phyloP scores from a whole-genome alignment of 2,329 filamentous ascomycete genomes.

The Colletotrichum sp. region DNA sequence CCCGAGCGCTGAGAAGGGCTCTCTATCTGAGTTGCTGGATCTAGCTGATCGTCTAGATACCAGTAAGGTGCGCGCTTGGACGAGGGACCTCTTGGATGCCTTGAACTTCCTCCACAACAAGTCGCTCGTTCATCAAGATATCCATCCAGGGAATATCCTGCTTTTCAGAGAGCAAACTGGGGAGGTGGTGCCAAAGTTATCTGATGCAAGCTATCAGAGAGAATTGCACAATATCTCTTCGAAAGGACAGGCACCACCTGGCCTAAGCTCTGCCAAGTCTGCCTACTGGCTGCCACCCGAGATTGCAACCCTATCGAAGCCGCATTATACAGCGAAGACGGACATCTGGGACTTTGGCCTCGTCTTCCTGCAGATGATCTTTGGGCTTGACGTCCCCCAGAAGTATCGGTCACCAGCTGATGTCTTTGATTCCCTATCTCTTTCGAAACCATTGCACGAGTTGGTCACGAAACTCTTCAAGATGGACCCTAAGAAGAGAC shows the following conservation, averaged over 20 bases:
- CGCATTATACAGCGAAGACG: conserved; percentile 75
- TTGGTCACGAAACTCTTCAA: conserved; percentile 86
- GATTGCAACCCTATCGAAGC: conserved; percentile 65
- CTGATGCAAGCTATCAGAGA: conserved; percentile 75
- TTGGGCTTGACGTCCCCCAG: conserved; percentile 78
- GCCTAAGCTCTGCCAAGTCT: conserved; percentile 69
- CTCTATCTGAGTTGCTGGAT: conserved; percentile 81
- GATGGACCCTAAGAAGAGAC: conserved; percentile 80
- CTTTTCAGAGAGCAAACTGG: conserved; percentile 73
- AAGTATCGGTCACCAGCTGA: conserved; percentile 81
- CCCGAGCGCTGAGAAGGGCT: conserved; percentile 81
- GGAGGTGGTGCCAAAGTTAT: conserved; percentile 74
- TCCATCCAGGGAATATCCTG: conserved; percentile 81
- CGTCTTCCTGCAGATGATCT: conserved; percentile 91
- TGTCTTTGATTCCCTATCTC: conserved; percentile 71
- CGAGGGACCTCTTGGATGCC: conserved; percentile 88
- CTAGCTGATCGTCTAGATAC: conserved; percentile 77
- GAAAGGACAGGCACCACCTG: conserved; percentile 56
- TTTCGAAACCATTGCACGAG: conserved; percentile 80
- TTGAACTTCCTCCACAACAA: conserved; percentile 86
- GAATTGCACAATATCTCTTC: conserved; percentile 67
- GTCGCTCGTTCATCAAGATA: conserved; percentile 82
- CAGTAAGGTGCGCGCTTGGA: conserved; percentile 83
- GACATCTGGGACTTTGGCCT: conserved; percentile 97
- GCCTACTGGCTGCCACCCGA: conserved; percentile 87